A percentile compares a stretch with the other conserved stretches of the same genome.
phyloP scores from a whole-genome alignment of 306 rosid genomes.

The Dalbergia oliveri region DNA sequence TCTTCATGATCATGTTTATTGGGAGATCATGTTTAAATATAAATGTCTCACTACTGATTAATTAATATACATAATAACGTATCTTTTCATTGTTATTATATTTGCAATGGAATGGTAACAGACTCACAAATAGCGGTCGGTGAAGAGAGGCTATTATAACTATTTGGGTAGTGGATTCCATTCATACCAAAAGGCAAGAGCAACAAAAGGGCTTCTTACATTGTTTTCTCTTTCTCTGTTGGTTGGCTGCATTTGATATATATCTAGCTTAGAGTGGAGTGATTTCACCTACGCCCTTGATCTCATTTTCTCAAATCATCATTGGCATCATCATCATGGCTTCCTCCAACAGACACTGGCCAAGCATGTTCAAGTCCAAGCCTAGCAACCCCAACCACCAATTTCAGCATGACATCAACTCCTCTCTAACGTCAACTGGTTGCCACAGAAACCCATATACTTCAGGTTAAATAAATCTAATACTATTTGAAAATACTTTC shows the following conservation, averaged over 20 bases:
- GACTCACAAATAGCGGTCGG: constrained; percentile 45
- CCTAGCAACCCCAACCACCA: constrained; percentile 77
- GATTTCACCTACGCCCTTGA: constrained; percentile 5
- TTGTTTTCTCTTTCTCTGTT: constrained; percentile 27
- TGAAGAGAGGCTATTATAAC: constrained; percentile 71
- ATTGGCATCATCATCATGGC: constrained; percentile 63
- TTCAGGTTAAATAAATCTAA: constrained; percentile 48
- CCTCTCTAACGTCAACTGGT: constrained; percentile 57
- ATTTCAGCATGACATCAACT: constrained; percentile 81
- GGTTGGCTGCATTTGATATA: constrained; percentile 43
- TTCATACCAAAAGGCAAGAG: constrained; percentile 45
- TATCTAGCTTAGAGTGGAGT: constrained; percentile 24
- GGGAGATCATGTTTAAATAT: too few species aligned
- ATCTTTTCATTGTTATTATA: neutral
- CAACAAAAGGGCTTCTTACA: constrained; percentile 50
- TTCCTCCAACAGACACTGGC: constrained; percentile 96
- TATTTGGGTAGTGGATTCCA: constrained; percentile 42
- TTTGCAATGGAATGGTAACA: constrained; percentile 33
- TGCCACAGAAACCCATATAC: constrained; percentile 65
- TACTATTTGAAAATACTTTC: too few species aligned
- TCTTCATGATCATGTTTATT: constrained; percentile 7
- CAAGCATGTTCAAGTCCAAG: constrained; percentile 95
- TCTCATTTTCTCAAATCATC: neutral
- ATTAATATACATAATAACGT: too few species aligned
- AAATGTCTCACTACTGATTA: too few species aligned